phyloP scores from a whole-genome alignment of 2,329 filamentous ascomycete species.

The Metarhizium rileyi region DNA sequence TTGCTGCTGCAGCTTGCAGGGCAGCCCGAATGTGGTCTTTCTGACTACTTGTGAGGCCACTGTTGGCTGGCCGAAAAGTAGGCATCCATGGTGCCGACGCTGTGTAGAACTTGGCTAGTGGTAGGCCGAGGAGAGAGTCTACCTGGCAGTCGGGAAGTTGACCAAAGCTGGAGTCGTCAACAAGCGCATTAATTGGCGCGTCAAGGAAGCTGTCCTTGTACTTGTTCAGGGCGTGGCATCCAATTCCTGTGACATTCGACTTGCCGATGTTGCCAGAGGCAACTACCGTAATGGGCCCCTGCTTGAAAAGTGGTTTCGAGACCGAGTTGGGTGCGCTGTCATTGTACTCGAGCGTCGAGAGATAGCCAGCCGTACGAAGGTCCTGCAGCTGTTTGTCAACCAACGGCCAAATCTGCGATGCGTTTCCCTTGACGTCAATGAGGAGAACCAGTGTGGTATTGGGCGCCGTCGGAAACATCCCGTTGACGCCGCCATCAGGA shows the following conservation, averaged over 20 bases:
- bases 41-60: slow-evolving; percentile 28
- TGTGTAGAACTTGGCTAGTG: slow-evolving; percentile 52
- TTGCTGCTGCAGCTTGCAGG: slow-evolving; percentile 35
- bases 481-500: slow-evolving; percentile 35
- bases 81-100: slow-evolving; percentile 47
- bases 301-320: slow-evolving; percentile 5
- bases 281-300: slow-evolving; percentile 55
- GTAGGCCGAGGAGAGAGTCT: slow-evolving; percentile 23
- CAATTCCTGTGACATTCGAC: slow-evolving; percentile 4
- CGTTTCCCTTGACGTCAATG: slow-evolving; percentile 54
- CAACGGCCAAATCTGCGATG: slow-evolving; percentile 15
- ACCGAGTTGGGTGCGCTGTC: slow-evolving; percentile 30
- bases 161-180: slow-evolving; percentile 1
- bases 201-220: slow-evolving; percentile 55
- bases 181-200: slow-evolving; percentile 42
- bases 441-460: slow-evolving; percentile 48
- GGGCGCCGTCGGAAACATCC: slow-evolving; percentile 46
- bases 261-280: slow-evolving; percentile 45
- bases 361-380: slow-evolving; percentile 46
- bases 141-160: slow-evolving; percentile 1
- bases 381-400: slow-evolving; percentile 35
- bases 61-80: slow-evolving; percentile 37
- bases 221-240: slow-evolving; percentile 3
- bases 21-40: slow-evolving; percentile 31
- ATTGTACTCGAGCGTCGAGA: slow-evolving; percentile 35